Conservation (phyloP, 306 rosid species). For the Urtica urens region DNA sequence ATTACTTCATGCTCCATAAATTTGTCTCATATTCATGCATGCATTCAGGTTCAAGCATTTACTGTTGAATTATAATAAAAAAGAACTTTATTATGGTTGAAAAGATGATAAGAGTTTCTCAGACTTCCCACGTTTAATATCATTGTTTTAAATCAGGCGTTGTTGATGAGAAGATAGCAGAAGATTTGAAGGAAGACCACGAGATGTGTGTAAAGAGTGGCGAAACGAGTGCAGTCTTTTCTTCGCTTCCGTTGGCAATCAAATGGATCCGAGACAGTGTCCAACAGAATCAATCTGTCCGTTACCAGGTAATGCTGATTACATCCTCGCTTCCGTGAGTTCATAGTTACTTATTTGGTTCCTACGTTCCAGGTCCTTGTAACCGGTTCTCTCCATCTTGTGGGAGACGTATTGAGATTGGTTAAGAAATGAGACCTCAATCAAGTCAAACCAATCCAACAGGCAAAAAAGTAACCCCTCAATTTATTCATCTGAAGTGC, state of each 20-base stretch:
- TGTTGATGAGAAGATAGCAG: conserved; percentile 28
- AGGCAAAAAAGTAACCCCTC: too few species aligned
- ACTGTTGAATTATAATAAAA: too few species aligned
- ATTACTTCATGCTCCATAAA: not conserved
- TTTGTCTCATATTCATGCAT: not conserved
- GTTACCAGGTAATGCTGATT: conserved; percentile 53
- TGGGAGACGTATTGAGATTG: conserved; percentile 78
- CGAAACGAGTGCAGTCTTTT: conserved; percentile 67
- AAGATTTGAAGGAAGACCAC: conserved; percentile 42
- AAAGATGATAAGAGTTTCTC: too few species aligned
- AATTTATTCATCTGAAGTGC: too few species aligned
- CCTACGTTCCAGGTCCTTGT: conserved; percentile 64
- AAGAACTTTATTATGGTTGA: too few species aligned
- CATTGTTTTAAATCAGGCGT: not conserved
- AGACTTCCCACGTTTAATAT: too few species aligned
- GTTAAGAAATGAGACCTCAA: conserved; percentile 48
- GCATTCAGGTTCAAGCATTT: too few species aligned
- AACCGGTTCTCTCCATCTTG: conserved; percentile 84
- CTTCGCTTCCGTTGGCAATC: conserved; percentile 66
- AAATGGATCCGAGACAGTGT: conserved; percentile 73
- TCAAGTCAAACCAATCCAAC: conserved; percentile 9
- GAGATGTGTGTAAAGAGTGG: conserved; percentile 42
- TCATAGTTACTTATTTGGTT: conserved; percentile 2
- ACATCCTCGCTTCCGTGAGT: not conserved
- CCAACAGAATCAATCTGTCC: conserved; percentile 45